A percentile compares a stretch with the other conserved stretches of the same genome.
phyloP scores from a whole-genome alignment of 192 early-diverging fungal species.

The Backusella tarrabulga region DNA sequence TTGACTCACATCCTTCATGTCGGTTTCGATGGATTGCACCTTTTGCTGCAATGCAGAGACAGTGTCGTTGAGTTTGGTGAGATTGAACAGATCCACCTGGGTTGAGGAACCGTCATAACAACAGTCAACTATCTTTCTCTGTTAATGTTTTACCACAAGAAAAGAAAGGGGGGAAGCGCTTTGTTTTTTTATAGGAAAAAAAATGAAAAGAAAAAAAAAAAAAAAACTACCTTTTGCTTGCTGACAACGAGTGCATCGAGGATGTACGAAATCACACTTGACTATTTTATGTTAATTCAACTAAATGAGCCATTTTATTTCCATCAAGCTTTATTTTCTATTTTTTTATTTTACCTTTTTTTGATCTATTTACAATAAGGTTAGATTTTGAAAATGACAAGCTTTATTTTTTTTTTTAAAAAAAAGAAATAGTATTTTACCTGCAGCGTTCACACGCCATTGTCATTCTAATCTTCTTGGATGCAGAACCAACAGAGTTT shows the following conservation, averaged over 20 bases:
- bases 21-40: constrained; percentile 18
- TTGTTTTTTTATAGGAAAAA: neutral
- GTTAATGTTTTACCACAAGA: neutral
- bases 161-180: neutral
- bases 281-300: constrained; percentile 8
- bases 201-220: neutral
- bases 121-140: constrained; percentile 22
- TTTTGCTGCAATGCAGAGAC: constrained; percentile 10
- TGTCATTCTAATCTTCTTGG: constrained; percentile 42
- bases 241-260: constrained; percentile 27
- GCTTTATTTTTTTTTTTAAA: neutral
- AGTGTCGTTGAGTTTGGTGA: constrained; percentile 26
- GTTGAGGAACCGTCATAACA: constrained; percentile 32
- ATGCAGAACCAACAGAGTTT: neutral
- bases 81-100: constrained; percentile 35
- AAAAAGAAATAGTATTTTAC: neutral
- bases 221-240: constrained; percentile 19
- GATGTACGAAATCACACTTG: constrained; percentile 38
- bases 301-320: neutral
- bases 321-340: neutral
- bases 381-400: neutral
- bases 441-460: constrained; percentile 42
- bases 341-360: constrained; percentile 24
- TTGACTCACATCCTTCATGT: constrained; percentile 13
- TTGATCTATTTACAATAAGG: constrained; percentile 12